Conservation (phyloP, 805 yeast species). For the Ogataea henricii region DNA sequence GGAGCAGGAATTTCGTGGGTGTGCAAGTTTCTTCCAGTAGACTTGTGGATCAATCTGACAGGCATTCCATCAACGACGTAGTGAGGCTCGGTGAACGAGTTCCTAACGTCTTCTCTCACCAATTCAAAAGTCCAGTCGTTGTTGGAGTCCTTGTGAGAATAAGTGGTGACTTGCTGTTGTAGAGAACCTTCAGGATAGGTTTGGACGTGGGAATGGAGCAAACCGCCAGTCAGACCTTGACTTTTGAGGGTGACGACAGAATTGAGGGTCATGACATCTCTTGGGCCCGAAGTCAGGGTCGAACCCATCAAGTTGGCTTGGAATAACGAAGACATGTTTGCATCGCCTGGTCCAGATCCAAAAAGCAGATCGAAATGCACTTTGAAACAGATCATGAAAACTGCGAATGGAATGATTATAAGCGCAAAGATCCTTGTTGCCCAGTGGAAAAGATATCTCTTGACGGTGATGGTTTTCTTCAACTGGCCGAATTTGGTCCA, state of each 20-base stretch:
- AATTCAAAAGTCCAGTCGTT: constrained; percentile 79
- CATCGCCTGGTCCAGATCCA: constrained; percentile 85
- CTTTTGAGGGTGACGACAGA: constrained; percentile 66
- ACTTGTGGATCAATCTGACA: constrained; percentile 70
- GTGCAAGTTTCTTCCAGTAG: constrained; percentile 75
- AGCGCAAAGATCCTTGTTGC: constrained; percentile 62
- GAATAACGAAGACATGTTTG: constrained; percentile 84
- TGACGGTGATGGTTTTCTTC: constrained; percentile 46
- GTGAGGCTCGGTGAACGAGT: constrained; percentile 33
- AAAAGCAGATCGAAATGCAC: constrained; percentile 73
- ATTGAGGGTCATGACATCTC: constrained; percentile 59
- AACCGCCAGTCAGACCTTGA: constrained; percentile 70
- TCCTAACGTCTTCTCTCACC: constrained; percentile 47
- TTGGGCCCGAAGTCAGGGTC: constrained; percentile 64
- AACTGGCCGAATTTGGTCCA: constrained; percentile 86
- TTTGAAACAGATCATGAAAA: constrained; percentile 69
- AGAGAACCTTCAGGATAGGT: constrained; percentile 87
- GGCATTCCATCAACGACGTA: constrained; percentile 61
- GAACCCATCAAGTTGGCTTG: constrained; percentile 82
- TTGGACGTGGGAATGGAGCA: constrained; percentile 87
- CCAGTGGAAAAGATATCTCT: constrained; percentile 63
- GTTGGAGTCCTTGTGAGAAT: constrained; percentile 84
- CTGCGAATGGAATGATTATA: constrained; percentile 60
- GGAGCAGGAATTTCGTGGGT: constrained; percentile 83
- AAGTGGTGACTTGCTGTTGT: constrained; percentile 94